Percentiles rank a stretch among this genome's conserved stretches.
These are phyloP conservation scores for Cordyceps farinosa DNA, from an alignment of 2,329 filamentous ascomycete genomes.

Conservation along the genomic window DNA sequence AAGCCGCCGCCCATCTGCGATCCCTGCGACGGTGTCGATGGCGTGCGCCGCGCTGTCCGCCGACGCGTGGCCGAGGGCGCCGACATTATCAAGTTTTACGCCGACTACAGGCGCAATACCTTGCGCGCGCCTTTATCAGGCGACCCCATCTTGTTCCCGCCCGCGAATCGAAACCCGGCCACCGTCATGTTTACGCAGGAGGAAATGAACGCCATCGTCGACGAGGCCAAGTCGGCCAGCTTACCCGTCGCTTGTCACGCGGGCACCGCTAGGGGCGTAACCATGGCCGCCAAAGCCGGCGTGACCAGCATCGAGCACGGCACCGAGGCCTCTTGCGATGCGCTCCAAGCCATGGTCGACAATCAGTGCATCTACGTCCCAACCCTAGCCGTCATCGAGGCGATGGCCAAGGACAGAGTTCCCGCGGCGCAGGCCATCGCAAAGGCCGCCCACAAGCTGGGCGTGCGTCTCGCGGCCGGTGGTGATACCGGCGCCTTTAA, in stretches of 20 bases:
- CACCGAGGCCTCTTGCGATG: slow-evolving; percentile 35
- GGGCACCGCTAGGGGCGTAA: slow-evolving; percentile 38
- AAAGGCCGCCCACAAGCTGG: slow-evolving; percentile 43
- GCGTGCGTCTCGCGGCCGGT: slow-evolving; percentile 48
- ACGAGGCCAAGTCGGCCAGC: slow-evolving; percentile 40
- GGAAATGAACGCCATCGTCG: slow-evolving; percentile 48
- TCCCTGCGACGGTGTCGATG: slow-evolving; percentile 45
- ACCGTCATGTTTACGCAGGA: slow-evolving; percentile 44
- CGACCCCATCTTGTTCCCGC: slow-evolving; percentile 24
- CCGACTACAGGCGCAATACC: slow-evolving; percentile 43
- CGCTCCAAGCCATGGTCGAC: slow-evolving; percentile 42
- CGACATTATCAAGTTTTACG: slow-evolving; percentile 51
- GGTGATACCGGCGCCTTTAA: slow-evolving; percentile 52
- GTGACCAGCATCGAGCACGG: slow-evolving; percentile 48
- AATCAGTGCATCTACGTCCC: slow-evolving; percentile 49
- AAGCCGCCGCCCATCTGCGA: slow-evolving; percentile 35
- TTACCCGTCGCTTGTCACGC: slow-evolving; percentile 44
- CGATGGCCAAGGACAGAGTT: slow-evolving; percentile 27
- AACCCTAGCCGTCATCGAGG: slow-evolving; percentile 46
- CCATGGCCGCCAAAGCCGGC: slow-evolving; percentile 45
- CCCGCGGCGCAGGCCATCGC: slow-evolving; percentile 35
- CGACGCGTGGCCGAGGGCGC: slow-evolving; percentile 45
- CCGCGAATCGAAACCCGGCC: slow-evolving; percentile 38
- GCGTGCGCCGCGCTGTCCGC: slow-evolving; percentile 43
- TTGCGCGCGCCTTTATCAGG: slow-evolving; percentile 39